These are phyloP conservation scores for Lecanosticta acicola DNA, from an alignment of 2,329 filamentous ascomycete genomes.

Conservation along the genomic window DNA sequence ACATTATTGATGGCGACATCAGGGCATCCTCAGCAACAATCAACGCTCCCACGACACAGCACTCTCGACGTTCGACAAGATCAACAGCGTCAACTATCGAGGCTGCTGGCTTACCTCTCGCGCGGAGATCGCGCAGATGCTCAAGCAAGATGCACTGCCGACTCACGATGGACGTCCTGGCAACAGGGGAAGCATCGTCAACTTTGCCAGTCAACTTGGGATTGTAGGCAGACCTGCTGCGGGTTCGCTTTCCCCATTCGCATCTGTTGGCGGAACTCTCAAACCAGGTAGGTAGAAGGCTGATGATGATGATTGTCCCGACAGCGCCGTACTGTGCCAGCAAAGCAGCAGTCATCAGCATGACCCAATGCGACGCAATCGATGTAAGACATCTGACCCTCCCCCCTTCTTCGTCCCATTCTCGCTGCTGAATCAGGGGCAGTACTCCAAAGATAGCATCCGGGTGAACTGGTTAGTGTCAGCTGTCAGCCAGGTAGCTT, in stretches of 20 bases:
- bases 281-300: too few species aligned
- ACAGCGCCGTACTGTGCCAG: constrained; percentile 42
- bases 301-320: constrained; percentile 21
- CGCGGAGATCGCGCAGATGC: constrained; percentile 42
- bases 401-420: neutral
- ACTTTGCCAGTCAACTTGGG: constrained; percentile 42
- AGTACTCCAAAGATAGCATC: constrained; percentile 45
- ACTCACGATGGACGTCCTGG: constrained; percentile 43
- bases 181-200: constrained; percentile 41
- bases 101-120: constrained; percentile 44
- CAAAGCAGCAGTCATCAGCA: constrained; percentile 43
- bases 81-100: constrained; percentile 42
- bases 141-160: constrained; percentile 38
- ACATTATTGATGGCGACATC: too few species aligned
- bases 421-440: constrained; percentile 16
- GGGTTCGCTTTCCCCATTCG: constrained; percentile 29
- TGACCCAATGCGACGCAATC: constrained; percentile 47
- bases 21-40: constrained; percentile 38
- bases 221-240: constrained; percentile 40
- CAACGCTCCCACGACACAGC: constrained; percentile 35
- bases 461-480: constrained; percentile 36
- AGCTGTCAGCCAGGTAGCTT: too few species aligned
- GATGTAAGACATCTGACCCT: constrained; percentile 32
- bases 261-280: too few species aligned
- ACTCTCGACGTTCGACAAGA: constrained; percentile 39